Evolutionary conservation across 2,329 filamentous ascomycete species (phyloP).

Genomic region (Pseudocercospora fuligena): DNA sequence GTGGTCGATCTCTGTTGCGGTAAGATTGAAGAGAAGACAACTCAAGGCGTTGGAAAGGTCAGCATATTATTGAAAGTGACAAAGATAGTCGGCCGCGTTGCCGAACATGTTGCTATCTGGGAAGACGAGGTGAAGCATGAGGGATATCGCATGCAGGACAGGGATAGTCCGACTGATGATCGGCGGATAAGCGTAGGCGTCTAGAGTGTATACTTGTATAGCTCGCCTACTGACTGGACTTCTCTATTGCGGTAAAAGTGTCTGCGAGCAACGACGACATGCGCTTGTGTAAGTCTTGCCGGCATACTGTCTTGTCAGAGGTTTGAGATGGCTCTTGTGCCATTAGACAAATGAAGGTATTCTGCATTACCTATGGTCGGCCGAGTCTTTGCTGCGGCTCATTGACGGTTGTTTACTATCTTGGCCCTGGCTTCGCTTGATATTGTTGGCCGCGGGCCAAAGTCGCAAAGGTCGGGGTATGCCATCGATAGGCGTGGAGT

Average conservation of each 20-base stretch:
- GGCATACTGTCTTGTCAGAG: too few relatives aligned
- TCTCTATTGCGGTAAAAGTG: not conserved
- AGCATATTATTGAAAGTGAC: not conserved
- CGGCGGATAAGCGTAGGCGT: conserved; percentile 22
- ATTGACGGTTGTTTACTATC: not conserved
- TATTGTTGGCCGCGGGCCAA: conserved; percentile 13
- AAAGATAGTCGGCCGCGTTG: not conserved
- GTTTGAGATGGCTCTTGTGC: not conserved
- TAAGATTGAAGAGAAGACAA: not conserved
- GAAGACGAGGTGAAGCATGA: not conserved
- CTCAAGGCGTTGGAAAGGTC: not conserved
- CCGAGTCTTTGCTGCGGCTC: conserved; percentile 2
- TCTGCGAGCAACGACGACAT: not conserved
- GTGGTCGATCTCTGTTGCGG: not conserved
- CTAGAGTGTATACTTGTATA: not conserved
- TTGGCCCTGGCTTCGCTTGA: not conserved
- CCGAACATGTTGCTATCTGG: conserved; percentile 12
- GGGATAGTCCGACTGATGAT: conserved; percentile 9
- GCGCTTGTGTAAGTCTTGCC: not conserved
- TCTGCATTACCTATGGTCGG: not conserved
- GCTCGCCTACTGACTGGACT: not conserved
- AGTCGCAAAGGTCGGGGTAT: conserved; percentile 6
- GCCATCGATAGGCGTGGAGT: conserved; percentile 15
- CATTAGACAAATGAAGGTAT: not conserved
- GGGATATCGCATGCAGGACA: not conserved